Conservation (phyloP, 257 asterid genomes). For the Haberlea rhodopensis region DNA sequence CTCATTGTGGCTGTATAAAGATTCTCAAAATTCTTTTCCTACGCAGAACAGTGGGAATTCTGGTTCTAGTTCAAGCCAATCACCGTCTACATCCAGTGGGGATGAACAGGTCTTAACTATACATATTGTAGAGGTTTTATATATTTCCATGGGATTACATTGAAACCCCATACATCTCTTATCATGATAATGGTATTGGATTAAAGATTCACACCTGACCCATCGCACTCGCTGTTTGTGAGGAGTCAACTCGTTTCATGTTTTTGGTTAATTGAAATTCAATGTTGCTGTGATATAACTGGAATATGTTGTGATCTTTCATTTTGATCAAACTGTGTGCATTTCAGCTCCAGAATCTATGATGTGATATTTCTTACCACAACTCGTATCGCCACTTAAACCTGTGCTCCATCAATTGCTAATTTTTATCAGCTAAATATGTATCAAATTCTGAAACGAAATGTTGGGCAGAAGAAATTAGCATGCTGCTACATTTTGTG, state of each 20-base stretch:
- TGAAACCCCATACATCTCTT: neutral
- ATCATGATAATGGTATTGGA: too few relatives aligned
- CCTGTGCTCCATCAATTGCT: neutral
- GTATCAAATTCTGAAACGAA: neutral
- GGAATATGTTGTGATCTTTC: neutral
- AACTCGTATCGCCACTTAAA: slow-evolving; percentile 1
- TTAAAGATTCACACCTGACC: too few relatives aligned
- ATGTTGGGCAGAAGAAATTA: neutral
- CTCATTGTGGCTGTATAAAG: slow-evolving; percentile 51
- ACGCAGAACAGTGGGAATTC: slow-evolving; percentile 73
- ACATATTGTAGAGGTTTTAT: slow-evolving; percentile 12
- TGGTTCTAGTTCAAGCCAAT: slow-evolving; percentile 63
- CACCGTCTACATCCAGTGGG: slow-evolving; percentile 84
- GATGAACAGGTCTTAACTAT: slow-evolving; percentile 67
- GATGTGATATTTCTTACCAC: neutral
- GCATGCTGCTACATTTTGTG: too few relatives aligned
- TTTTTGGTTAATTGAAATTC: neutral
- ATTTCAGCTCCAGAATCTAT: neutral
- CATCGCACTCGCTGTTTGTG: too few relatives aligned
- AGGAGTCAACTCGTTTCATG: slow-evolving; percentile 14
- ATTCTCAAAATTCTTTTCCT: slow-evolving; percentile 55
- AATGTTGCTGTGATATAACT: neutral
- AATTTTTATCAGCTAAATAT: neutral
- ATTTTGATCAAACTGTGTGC: neutral
- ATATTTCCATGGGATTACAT: neutral